Percentiles rank a stretch among this genome's conserved stretches.
These are phyloP conservation scores for Chrysanthemum lavandulifolium DNA, from an alignment of 129 eudicot genomes.

Conservation along the genomic window DNA sequence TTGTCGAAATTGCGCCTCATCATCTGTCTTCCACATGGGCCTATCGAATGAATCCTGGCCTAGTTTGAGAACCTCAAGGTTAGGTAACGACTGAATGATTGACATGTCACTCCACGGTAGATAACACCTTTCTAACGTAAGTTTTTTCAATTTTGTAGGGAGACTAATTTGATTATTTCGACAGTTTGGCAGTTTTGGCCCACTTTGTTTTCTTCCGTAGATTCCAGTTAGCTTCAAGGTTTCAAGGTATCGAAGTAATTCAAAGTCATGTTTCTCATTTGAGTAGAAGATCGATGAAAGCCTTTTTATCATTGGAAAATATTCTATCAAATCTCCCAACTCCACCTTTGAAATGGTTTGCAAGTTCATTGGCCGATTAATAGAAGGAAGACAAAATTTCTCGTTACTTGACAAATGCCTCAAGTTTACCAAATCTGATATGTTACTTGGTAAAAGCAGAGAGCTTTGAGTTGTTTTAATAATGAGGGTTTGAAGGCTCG, in stretches of 20 bases:
- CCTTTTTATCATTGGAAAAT: conserved; percentile 13
- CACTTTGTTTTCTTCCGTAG: no score
- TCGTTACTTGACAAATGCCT: conserved; percentile 17
- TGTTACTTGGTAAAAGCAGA: neutral
- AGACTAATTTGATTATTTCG: neutral
- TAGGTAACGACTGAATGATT: neutral
- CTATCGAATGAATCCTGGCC: neutral
- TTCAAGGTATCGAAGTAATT: conserved; percentile 1
- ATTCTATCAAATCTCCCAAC: neutral
- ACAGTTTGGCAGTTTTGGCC: no score
- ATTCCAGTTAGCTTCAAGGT: neutral
- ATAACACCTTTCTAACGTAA: neutral
- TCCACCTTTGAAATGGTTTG: neutral
- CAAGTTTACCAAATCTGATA: conserved; percentile 21
- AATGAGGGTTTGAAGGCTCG: conserved; percentile 16
- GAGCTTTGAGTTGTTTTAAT: neutral
- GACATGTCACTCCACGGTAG: neutral
- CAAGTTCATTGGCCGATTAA: conserved; percentile 18
- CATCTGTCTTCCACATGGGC: neutral
- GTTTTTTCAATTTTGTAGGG: neutral
- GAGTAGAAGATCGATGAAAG: neutral
- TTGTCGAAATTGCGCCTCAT: no score
- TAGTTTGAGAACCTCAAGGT: neutral
- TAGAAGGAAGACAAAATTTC: neutral
- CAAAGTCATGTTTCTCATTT: neutral